phyloP scores from a whole-genome alignment of 495 filamentous ascomycete species.

The Aspergillus panamensis region DNA sequence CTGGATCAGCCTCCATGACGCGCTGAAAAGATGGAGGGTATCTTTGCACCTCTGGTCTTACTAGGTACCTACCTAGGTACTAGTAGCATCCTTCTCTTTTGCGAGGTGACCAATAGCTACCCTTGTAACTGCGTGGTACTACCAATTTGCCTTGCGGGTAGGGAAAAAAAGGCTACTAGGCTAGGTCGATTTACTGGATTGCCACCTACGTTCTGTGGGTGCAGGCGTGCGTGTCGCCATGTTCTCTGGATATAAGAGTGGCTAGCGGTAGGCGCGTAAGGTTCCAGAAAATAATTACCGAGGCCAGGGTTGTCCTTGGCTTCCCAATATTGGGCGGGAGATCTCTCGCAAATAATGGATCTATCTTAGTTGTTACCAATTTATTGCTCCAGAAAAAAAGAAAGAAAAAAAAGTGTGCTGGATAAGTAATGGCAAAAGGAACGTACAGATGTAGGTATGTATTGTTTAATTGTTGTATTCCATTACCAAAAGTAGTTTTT shows the following conservation, averaged over 20 bases:
- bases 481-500: not conserved
- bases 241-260: slow-evolving; percentile 13
- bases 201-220: slow-evolving; percentile 17
- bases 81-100: not conserved
- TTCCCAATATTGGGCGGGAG: slow-evolving; percentile 1
- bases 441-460: not conserved
- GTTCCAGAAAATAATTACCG: slow-evolving; percentile 9
- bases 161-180: slow-evolving; percentile 1
- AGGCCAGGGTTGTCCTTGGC: slow-evolving; percentile 7
- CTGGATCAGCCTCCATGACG: too few relatives aligned
- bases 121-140: not conserved
- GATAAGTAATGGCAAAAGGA: not conserved
- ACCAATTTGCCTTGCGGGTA: slow-evolving; percentile 4
- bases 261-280: slow-evolving; percentile 16
- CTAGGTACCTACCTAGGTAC: too few relatives aligned
- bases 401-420: not conserved
- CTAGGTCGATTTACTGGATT: slow-evolving; percentile 15
- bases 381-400: not conserved
- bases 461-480: too few relatives aligned
- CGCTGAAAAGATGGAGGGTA: too few relatives aligned
- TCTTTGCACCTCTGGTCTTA: too few relatives aligned
- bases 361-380: not conserved
- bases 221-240: slow-evolving; percentile 18
- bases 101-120: slow-evolving; percentile 8
- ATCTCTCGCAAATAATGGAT: not conserved